Evolutionary conservation across 1,284 basidiomycete species (phyloP).

Genomic region (Rhodotorula sp.): DNA sequence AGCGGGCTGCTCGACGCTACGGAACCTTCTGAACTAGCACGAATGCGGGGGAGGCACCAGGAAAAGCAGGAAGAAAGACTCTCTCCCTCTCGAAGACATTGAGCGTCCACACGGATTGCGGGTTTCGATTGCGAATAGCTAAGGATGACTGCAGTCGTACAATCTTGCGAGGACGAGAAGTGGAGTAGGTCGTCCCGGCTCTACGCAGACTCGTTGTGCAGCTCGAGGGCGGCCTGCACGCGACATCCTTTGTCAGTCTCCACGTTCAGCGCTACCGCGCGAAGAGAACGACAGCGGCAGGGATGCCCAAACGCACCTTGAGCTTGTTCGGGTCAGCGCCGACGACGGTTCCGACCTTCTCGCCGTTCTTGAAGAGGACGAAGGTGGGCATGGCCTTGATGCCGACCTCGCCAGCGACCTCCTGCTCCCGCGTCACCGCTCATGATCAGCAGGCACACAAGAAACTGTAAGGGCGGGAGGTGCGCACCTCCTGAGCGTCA

Average conservation of each 20-base stretch:
- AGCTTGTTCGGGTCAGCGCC: slow-evolving; percentile 62
- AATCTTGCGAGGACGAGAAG: too few relatives aligned
- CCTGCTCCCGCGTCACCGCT: slow-evolving; percentile 24
- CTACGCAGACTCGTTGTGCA: slow-evolving; percentile 21
- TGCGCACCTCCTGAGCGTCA: slow-evolving; percentile 57
- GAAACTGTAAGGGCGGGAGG: slow-evolving; percentile 56
- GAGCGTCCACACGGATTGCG: too few relatives aligned
- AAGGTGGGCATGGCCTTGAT: slow-evolving; percentile 82
- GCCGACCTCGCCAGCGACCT: slow-evolving; percentile 62
- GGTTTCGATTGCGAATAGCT: too few relatives aligned
- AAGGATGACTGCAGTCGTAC: too few relatives aligned
- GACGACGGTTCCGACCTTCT: slow-evolving; percentile 61
- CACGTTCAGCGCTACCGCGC: slow-evolving; percentile 44
- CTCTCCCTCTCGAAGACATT: too few relatives aligned
- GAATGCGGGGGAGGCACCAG: too few relatives aligned
- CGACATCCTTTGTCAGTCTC: slow-evolving; percentile 59
- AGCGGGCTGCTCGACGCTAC: too few relatives aligned
- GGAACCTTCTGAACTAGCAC: too few relatives aligned
- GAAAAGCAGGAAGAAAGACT: too few relatives aligned
- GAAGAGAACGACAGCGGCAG: slow-evolving; percentile 62
- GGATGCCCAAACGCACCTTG: slow-evolving; percentile 48
- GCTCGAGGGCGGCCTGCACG: slow-evolving; percentile 21
- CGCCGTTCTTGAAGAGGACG: slow-evolving; percentile 66
- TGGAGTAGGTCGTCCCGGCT: not conserved
- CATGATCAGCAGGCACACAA: not conserved